phyloP scores from a whole-genome alignment of 805 yeast genomes.

The Pichia deserticola region DNA sequence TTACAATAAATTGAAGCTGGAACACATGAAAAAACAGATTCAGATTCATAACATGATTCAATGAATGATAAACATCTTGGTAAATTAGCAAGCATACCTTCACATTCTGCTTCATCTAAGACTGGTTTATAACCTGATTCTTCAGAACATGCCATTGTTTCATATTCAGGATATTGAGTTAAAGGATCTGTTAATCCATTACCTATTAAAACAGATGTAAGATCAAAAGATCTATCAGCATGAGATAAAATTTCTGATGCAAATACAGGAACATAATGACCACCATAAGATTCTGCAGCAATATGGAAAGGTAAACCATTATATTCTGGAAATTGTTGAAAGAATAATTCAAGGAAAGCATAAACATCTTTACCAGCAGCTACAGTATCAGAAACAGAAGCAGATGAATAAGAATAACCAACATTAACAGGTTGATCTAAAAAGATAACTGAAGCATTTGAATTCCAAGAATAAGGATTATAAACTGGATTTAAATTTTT shows the following conservation, averaged over 20 bases:
- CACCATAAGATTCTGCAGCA: slow-evolving; percentile 82
- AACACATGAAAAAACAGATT: slow-evolving; percentile 51
- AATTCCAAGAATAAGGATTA: slow-evolving; percentile 88
- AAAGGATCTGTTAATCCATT: slow-evolving; percentile 88
- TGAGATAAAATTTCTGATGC: slow-evolving; percentile 50
- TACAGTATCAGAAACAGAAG: slow-evolving; percentile 55
- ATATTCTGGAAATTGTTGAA: slow-evolving; percentile 74
- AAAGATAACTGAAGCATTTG: slow-evolving; percentile 82
- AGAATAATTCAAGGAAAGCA: slow-evolving; percentile 76
- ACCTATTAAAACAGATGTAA: slow-evolving; percentile 80
- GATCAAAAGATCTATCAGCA: slow-evolving; percentile 50
- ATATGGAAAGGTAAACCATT: slow-evolving; percentile 55
- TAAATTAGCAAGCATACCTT: slow-evolving; percentile 49
- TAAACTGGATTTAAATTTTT: slow-evolving; percentile 56
- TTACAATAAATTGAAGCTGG: slow-evolving; percentile 60
- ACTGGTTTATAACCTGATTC: slow-evolving; percentile 75
- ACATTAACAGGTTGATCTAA: slow-evolving; percentile 93
- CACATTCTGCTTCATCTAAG: slow-evolving; percentile 61
- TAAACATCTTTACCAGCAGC: slow-evolving; percentile 86
- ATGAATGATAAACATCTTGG: slow-evolving; percentile 61
- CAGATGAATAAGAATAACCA: slow-evolving; percentile 78
- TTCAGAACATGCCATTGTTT: slow-evolving; percentile 91
- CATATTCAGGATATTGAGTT: slow-evolving; percentile 68
- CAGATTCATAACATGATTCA: slow-evolving; percentile 55
- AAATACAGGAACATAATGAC: slow-evolving; percentile 72